These are phyloP conservation scores for Monosporascus ibericus DNA, from an alignment of 2,329 filamentous ascomycete genomes.

Conservation along the genomic window DNA sequence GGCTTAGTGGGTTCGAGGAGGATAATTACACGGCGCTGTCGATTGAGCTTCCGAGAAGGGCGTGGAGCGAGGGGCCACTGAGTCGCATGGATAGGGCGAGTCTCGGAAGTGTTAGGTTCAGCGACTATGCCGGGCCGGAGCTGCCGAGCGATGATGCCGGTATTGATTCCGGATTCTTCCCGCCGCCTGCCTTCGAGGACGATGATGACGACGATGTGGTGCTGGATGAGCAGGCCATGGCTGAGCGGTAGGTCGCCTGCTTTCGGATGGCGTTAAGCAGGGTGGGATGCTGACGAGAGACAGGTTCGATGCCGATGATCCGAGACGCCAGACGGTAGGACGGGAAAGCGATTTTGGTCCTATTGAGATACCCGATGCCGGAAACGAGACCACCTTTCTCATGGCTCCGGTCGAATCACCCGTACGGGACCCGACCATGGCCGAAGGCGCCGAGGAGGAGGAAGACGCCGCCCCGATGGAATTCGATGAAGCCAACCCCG, in stretches of 20 bases:
- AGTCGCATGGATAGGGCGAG: slow-evolving; percentile 39
- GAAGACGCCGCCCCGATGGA: slow-evolving; percentile 11
- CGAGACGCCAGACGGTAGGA: slow-evolving; percentile 32
- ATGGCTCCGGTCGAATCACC: slow-evolving; percentile 31
- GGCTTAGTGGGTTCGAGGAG: slow-evolving; percentile 49
- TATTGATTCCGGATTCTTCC: slow-evolving; percentile 47
- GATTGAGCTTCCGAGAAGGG: slow-evolving; percentile 53
- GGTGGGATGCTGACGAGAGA: slow-evolving; percentile 5
- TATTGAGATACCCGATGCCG: slow-evolving; percentile 41
- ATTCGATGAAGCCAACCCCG: slow-evolving; percentile 15
- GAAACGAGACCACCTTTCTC: slow-evolving; percentile 48
- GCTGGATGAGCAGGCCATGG: slow-evolving; percentile 33
- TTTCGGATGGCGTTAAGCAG: background rate
- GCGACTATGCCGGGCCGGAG: slow-evolving; percentile 38
- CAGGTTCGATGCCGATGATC: slow-evolving; percentile 33
- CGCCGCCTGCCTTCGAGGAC: slow-evolving; percentile 37
- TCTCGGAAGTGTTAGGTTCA: slow-evolving; percentile 47
- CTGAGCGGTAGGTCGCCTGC: slow-evolving; percentile 33
- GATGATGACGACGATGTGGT: slow-evolving; percentile 30
- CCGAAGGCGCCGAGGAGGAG: slow-evolving; percentile 12
- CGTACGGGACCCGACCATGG: slow-evolving; percentile 18
- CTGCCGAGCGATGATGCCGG: slow-evolving; percentile 34
- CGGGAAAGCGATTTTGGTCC: slow-evolving; percentile 45
- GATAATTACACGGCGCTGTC: slow-evolving; percentile 54
- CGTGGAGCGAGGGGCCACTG: slow-evolving; percentile 37